A percentile compares a stretch with the other conserved stretches of the same genome.
These are phyloP conservation scores for Phaffia rhodozyma DNA, from an alignment of 1,284 basidiomycete genomes.

Conservation along the genomic window DNA sequence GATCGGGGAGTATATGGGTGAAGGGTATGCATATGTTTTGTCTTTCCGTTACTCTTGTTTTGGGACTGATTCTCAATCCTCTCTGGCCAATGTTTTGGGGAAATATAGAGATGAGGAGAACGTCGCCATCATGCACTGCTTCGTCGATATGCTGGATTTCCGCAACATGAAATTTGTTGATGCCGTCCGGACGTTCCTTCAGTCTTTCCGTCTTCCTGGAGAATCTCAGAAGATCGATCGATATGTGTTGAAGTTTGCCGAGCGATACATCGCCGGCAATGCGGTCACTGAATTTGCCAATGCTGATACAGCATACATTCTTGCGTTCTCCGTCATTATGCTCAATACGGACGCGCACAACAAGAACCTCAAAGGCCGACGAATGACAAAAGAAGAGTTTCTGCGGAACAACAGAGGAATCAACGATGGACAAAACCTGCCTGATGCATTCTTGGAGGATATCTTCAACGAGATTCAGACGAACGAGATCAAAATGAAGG, in stretches of 20 bases:
- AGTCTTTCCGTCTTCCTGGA: conserved; percentile 87
- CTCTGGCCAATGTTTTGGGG: background rate
- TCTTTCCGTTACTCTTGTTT: background rate
- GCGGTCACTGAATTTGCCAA: conserved; percentile 63
- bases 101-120: conserved; percentile 62
- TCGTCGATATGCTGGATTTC: conserved; percentile 84
- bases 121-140: conserved; percentile 87
- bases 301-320: conserved; percentile 76
- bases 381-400: conserved; percentile 85
- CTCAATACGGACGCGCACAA: conserved; percentile 93
- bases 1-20: conserved; percentile 96
- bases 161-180: conserved; percentile 67
- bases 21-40: conserved; percentile 51
- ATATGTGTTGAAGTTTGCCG: conserved; percentile 97
- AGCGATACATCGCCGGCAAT: conserved; percentile 82
- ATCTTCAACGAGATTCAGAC: conserved; percentile 81
- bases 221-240: conserved; percentile 96
- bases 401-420: conserved; percentile 88
- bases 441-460: conserved; percentile 61
- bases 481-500: conserved; percentile 96
- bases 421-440: conserved; percentile 76
- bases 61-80: conserved; percentile 17
- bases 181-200: conserved; percentile 73
- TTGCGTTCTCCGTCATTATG: conserved; percentile 86
- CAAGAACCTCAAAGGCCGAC: conserved; percentile 72